A percentile compares a stretch with the other conserved stretches of the same genome.
Evolutionary conservation across 192 early-diverging fungal species (phyloP).

Genomic region (Backusella psychrophila): DNA sequence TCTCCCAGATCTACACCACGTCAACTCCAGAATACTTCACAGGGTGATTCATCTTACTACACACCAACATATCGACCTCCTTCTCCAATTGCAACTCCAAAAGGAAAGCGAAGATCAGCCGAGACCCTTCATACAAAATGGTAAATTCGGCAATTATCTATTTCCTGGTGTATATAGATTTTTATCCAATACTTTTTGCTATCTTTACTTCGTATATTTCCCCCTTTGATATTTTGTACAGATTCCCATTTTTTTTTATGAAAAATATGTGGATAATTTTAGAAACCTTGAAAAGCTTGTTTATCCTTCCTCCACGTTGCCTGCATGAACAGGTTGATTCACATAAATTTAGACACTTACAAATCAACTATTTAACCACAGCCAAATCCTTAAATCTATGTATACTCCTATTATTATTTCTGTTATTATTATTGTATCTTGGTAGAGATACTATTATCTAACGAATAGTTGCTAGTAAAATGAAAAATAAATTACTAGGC

Average conservation of each 20-base stretch:
- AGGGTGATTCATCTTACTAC: background rate
- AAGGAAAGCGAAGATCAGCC: slow-evolving; percentile 12
- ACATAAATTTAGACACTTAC: background rate
- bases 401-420: background rate
- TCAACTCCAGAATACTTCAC: background rate
- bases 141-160: background rate
- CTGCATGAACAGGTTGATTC: background rate
- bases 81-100: slow-evolving; percentile 28
- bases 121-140: background rate
- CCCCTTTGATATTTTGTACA: slow-evolving; percentile 6
- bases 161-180: slow-evolving; percentile 8
- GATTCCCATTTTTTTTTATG: background rate
- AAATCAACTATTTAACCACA: background rate
- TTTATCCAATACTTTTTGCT: background rate
- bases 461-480: background rate
- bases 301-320: background rate
- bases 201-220: background rate
- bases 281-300: slow-evolving; percentile 3
- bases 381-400: background rate
- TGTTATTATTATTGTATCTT: background rate
- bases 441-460: background rate
- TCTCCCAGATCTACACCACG: background rate
- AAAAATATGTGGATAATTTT: slow-evolving; percentile 4
- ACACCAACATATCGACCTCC: slow-evolving; percentile 18
- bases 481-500: background rate